phyloP scores from a whole-genome alignment of 768 basidiomycete species.

The Collybiopsis confluens region DNA sequence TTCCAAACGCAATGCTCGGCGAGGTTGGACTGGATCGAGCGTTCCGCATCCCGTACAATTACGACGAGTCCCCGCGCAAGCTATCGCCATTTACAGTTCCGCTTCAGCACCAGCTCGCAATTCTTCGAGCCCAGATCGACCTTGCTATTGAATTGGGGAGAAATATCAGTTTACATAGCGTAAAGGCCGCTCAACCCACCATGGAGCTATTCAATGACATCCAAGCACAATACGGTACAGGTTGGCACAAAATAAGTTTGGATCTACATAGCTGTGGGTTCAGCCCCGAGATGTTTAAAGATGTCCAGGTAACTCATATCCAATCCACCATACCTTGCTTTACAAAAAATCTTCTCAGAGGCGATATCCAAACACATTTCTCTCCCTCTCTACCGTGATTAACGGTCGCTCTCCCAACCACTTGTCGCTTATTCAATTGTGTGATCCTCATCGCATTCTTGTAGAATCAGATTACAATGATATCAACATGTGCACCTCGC shows the following conservation, averaged over 20 bases:
- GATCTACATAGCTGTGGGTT: conserved; percentile 91
- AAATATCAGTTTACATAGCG: conserved; percentile 86
- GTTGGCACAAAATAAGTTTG: conserved; percentile 69
- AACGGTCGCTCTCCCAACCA: conserved; percentile 70
- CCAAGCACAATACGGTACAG: conserved; percentile 48
- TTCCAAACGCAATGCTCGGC: conserved; percentile 79
- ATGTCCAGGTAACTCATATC: conserved; percentile 57
- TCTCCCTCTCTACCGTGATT: conserved; percentile 85
- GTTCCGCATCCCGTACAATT: conserved; percentile 67
- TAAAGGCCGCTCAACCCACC: conserved; percentile 70
- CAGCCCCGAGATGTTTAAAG: conserved; percentile 69
- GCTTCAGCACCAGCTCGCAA: conserved; percentile 70
- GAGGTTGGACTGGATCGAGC: conserved; percentile 89
- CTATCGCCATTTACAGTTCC: conserved; percentile 79
- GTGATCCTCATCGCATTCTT: conserved; percentile 64
- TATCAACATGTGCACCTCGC: conserved; percentile 48
- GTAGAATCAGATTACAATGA: conserved; percentile 85
- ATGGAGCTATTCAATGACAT: conserved; percentile 60
- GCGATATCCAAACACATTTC: conserved; percentile 70
- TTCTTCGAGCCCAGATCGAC: conserved; percentile 82
- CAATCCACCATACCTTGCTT: not conserved
- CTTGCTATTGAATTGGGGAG: conserved; percentile 77
- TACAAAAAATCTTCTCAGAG: conserved; percentile 37
- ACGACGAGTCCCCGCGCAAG: conserved; percentile 41
- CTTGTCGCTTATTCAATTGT: conserved; percentile 57